Percentiles rank a stretch among this genome's conserved stretches.
phyloP scores from a whole-genome alignment of 306 rosid genomes.

The Rosa rugosa region DNA sequence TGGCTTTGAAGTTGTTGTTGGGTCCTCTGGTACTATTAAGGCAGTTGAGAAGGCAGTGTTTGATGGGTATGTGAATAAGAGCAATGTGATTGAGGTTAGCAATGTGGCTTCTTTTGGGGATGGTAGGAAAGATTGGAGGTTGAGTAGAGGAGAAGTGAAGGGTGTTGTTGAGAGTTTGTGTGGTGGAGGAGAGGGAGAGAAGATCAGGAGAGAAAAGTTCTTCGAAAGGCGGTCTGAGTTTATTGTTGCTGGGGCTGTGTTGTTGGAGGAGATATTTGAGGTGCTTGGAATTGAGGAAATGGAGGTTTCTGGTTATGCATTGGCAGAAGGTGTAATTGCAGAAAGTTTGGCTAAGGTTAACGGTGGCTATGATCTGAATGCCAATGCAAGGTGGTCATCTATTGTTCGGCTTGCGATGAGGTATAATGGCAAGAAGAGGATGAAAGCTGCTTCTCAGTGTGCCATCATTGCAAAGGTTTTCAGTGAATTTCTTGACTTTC shows the following conservation, averaged over 20 bases:
- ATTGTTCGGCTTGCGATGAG: constrained; percentile 30
- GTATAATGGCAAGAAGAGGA: constrained; percentile 36
- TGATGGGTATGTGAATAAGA: constrained; percentile 11
- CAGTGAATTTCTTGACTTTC: not conserved
- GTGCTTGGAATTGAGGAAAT: constrained; percentile 35
- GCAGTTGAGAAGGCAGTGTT: constrained; percentile 36
- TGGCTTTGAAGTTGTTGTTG: constrained; percentile 38
- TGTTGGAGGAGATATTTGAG: constrained; percentile 40
- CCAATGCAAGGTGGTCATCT: constrained; percentile 31
- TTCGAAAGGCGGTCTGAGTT: constrained; percentile 36
- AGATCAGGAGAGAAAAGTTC: constrained; percentile 19
- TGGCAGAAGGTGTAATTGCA: constrained; percentile 40
- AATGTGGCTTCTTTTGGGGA: constrained; percentile 13
- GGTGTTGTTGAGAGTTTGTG: constrained; percentile 31
- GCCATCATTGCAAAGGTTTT: constrained; percentile 35
- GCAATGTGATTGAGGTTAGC: constrained; percentile 13
- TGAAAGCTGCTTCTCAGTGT: constrained; percentile 30
- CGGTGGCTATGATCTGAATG: constrained; percentile 14
- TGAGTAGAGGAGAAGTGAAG: constrained; percentile 36
- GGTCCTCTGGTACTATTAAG: constrained; percentile 42
- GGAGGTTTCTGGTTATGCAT: constrained; percentile 38
- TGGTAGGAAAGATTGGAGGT: constrained; percentile 33
- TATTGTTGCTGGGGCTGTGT: constrained; percentile 37
- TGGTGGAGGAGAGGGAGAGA: constrained; percentile 26
- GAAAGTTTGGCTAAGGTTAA: constrained; percentile 19